Percentiles rank a stretch among this genome's conserved stretches.
phyloP scores from a whole-genome alignment of 768 basidiomycete genomes.

The Panus rudis region DNA sequence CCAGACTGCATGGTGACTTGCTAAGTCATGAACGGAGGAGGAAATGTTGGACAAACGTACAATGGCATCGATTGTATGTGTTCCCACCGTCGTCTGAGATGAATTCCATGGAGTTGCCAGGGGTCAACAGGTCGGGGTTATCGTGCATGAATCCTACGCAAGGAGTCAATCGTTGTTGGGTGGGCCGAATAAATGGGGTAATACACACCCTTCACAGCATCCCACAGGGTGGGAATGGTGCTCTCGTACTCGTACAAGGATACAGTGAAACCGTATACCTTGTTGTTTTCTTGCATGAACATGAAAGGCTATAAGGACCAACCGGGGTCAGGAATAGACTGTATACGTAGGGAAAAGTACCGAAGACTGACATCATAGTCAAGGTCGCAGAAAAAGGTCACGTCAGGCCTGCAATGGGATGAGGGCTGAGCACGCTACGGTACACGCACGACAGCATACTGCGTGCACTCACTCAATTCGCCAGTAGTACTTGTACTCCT shows the following conservation, averaged over 20 bases:
- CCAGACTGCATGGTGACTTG: slow-evolving; percentile 37
- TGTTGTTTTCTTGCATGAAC: slow-evolving; percentile 48
- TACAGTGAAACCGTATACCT: slow-evolving; percentile 66
- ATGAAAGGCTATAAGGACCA: slow-evolving; percentile 40
- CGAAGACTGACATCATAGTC: slow-evolving; percentile 32
- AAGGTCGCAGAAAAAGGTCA: slow-evolving; percentile 54
- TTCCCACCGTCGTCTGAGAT: slow-evolving; percentile 48
- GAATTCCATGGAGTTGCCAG: slow-evolving; percentile 50
- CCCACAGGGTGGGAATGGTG: slow-evolving; percentile 74
- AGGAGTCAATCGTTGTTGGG: neutral
- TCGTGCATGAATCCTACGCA: slow-evolving; percentile 40
- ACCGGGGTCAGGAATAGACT: neutral
- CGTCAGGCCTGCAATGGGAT: slow-evolving; percentile 33
- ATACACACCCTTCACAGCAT: slow-evolving; percentile 50
- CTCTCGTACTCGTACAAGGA: slow-evolving; percentile 68
- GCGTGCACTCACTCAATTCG: slow-evolving; percentile 37
- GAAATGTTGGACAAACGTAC: slow-evolving; percentile 24
- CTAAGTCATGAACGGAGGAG: neutral
- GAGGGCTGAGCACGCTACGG: neutral
- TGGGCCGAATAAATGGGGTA: neutral
- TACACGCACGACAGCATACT: neutral
- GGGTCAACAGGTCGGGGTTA: slow-evolving; percentile 40
- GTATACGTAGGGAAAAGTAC: too few relatives aligned
- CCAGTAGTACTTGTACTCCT: slow-evolving; percentile 40
- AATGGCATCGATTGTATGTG: slow-evolving; percentile 54